Evolutionary conservation across 78 protist genomes (phyloP), one percentile per base, ranked within the genome.

Genomic region (Protostelium mycophagum): DNA sequence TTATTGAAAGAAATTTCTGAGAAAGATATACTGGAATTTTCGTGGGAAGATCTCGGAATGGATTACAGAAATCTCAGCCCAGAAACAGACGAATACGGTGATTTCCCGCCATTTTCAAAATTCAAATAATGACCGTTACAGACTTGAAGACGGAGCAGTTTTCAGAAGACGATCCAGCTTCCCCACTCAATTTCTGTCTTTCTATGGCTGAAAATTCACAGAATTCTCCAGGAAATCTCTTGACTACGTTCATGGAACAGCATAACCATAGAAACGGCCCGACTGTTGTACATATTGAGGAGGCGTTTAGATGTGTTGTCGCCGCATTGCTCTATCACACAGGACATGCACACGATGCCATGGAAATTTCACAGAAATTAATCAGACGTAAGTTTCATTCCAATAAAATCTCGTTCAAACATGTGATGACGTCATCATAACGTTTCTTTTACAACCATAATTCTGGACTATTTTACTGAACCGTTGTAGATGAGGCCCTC

Each of bases 241-340:
- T 51, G 31, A 16, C 16, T 25, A 5, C 5, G 73, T 25, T 51
- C 31, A 51, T 51, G 73, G 73, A 51, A 16, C 73, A 16, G 16
- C 73, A 51, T 5, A 51, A 5, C 73, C 31, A 5, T 25, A 51
- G 73, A 25, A 16, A 25, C 73, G 73, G 5, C 31, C 31, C 35
- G 5, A 85, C 29, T 25, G 16, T 16, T 25, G 34, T 16, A 25
- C 36, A 37, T 16, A 85, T 85, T 16, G 86, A 85, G 16, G 34
- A 85, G 16, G 37, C 86, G 16, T 16, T 25, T 16, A 5, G 86
- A 5, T 16, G 16, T 16, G 86, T 85, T 16, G 16, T 85, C 29
- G 86, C 86, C 86, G 86, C 86, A 5, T 85, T 85, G 34, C 16
- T 85, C 5, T 16, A 36, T 35, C 86, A 85, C 37, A 85, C 86